phyloP scores from a whole-genome alignment of 2,329 filamentous ascomycete species.

The Teratosphaeria epicoccoides region DNA sequence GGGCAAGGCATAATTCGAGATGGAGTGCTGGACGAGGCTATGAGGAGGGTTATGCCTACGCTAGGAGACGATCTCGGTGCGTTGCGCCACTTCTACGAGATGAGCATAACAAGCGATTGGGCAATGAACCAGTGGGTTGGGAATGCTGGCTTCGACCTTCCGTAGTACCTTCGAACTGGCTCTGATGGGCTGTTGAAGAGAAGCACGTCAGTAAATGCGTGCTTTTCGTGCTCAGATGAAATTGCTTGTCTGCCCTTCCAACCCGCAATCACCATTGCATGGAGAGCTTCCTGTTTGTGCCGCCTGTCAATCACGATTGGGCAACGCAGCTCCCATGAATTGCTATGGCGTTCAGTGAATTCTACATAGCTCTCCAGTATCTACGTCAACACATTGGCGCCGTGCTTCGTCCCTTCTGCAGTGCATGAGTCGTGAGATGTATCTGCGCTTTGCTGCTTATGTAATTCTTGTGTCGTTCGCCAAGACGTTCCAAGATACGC shows the following conservation, averaged over 20 bases:
- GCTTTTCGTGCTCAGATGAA: neutral
- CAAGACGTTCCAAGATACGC: neutral
- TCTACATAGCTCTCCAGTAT: too few relatives aligned
- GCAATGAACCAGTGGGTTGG: slow-evolving; percentile 7
- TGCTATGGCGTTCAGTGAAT: too few relatives aligned
- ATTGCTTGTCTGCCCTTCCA: too few relatives aligned
- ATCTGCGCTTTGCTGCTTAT: too few relatives aligned
- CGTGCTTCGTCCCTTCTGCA: too few relatives aligned
- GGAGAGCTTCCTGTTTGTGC: neutral
- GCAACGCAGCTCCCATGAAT: too few relatives aligned
- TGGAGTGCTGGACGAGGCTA: neutral
- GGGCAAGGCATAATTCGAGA: slow-evolving; percentile 48
- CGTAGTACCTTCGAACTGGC: slow-evolving; percentile 5
- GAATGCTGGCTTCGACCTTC: slow-evolving; percentile 8
- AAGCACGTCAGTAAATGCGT: neutral
- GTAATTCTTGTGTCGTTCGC: neutral
- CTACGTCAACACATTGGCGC: too few relatives aligned
- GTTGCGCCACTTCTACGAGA: neutral
- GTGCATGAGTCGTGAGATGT: too few relatives aligned
- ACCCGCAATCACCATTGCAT: too few relatives aligned
- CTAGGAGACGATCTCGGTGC: neutral
- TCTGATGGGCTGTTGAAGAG: slow-evolving; percentile 1
- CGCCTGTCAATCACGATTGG: too few relatives aligned
- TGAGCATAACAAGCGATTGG: neutral
- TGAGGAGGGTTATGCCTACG: neutral